A percentile compares a stretch with the other conserved stretches of the same genome.
Evolutionary conservation across 192 early-diverging fungal genomes (phyloP).

Genomic region (Coemansia sp.): DNA sequence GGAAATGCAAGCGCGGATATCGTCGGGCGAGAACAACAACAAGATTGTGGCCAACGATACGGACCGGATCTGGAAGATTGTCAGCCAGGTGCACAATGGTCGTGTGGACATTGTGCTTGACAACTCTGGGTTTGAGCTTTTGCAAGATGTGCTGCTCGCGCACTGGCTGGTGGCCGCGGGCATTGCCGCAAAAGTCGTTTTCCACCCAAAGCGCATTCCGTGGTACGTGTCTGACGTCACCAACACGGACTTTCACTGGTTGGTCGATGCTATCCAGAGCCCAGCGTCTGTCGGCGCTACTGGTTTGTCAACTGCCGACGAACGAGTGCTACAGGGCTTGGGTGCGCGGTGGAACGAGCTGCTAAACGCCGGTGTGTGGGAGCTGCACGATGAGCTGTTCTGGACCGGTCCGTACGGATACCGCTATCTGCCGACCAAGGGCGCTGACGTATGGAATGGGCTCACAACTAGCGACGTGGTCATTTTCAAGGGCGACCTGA

Average conservation of each 20-base stretch:
- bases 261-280: conserved; percentile 34
- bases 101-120: conserved; percentile 87
- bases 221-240: conserved; percentile 99
- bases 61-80: conserved; percentile 61
- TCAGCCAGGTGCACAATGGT: conserved; percentile 54
- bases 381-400: conserved; percentile 69
- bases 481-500: conserved; percentile 97
- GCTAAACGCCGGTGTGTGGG: conserved; percentile 64
- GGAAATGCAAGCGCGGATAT: conserved; percentile 62
- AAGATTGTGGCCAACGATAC: conserved; percentile 75
- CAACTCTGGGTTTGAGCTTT: conserved; percentile 92
- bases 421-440: conserved; percentile 70
- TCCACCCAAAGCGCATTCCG: conserved; percentile 85
- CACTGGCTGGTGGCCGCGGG: conserved; percentile 75
- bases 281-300: conserved; percentile 24
- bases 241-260: conserved; percentile 73
- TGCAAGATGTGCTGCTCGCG: conserved; percentile 82
- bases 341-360: conserved; percentile 66
- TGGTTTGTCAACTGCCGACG: conserved; percentile 23
- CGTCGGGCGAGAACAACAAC: conserved; percentile 46
- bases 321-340: conserved; percentile 55
- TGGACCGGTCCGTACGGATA: conserved; percentile 86
- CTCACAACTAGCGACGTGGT: conserved; percentile 60
- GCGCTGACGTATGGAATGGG: conserved; percentile 64
- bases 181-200: conserved; percentile 65